A percentile compares a stretch with the other conserved stretches of the same genome.
Evolutionary conservation across 495 filamentous ascomycete species (phyloP).

Genomic region (Podospora australis): DNA sequence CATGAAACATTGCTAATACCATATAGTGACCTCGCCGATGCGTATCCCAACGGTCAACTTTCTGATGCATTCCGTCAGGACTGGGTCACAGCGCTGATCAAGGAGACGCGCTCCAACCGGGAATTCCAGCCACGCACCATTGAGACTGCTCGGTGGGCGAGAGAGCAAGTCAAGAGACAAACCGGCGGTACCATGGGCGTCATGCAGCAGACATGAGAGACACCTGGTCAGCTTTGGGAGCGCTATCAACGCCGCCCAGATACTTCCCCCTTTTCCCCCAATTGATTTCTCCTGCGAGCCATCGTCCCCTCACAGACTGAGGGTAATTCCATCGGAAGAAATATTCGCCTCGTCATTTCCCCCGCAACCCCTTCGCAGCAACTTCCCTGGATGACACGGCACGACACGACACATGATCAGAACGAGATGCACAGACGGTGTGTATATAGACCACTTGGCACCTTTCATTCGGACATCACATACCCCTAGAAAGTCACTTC

Average conservation of each 20-base stretch:
- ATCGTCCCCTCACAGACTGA: too few species aligned
- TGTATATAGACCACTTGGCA: slow-evolving; percentile 28
- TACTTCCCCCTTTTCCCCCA: neutral
- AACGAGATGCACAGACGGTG: slow-evolving; percentile 27
- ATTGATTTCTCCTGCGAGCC: too few species aligned
- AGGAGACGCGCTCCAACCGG: slow-evolving; percentile 77
- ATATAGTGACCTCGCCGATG: slow-evolving; percentile 80
- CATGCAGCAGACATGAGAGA: slow-evolving; percentile 44
- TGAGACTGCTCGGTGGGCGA: slow-evolving; percentile 93
- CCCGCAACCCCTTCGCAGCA: slow-evolving; percentile 15
- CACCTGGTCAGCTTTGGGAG: too few species aligned
- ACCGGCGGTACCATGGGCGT: slow-evolving; percentile 46
- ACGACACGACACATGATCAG: slow-evolving; percentile 18
- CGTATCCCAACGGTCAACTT: slow-evolving; percentile 87
- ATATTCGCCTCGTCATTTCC: slow-evolving; percentile 9
- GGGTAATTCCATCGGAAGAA: slow-evolving; percentile 12
- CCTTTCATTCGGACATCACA: slow-evolving; percentile 19
- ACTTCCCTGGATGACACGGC: slow-evolving; percentile 21
- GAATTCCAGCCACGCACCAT: slow-evolving; percentile 77
- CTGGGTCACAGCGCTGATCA: slow-evolving; percentile 81
- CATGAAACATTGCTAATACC: neutral
- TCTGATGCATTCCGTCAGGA: slow-evolving; percentile 76
- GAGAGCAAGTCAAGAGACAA: slow-evolving; percentile 95
- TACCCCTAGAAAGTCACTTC: slow-evolving; percentile 25
- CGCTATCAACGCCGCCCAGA: slow-evolving; percentile 10